A percentile compares a stretch with the other conserved stretches of the same genome.
Conservation (phyloP, 2,329 filamentous ascomycete genomes). For the Nemania sp. region DNA sequence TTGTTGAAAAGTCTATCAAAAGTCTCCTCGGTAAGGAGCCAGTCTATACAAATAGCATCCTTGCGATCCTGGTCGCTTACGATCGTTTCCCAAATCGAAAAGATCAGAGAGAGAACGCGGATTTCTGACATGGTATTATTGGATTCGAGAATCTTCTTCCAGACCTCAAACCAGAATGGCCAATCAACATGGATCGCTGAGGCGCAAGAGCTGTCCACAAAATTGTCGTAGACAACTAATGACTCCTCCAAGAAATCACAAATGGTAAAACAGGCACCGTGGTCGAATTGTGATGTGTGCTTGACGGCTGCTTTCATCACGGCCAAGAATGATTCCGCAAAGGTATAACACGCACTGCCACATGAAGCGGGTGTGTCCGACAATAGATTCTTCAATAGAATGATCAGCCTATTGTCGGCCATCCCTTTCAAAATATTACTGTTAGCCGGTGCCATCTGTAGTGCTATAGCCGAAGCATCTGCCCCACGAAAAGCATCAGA, state of each 20-base stretch:
- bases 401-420: slow-evolving; percentile 85
- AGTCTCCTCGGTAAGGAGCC: slow-evolving; percentile 73
- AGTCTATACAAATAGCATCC: slow-evolving; percentile 70
- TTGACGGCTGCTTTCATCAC: slow-evolving; percentile 75
- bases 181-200: slow-evolving; percentile 66
- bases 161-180: slow-evolving; percentile 84
- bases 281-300: slow-evolving; percentile 79
- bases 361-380: slow-evolving; percentile 50
- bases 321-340: slow-evolving; percentile 74
- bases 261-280: slow-evolving; percentile 83
- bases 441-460: slow-evolving; percentile 63
- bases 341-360: slow-evolving; percentile 63
- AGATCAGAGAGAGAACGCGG: slow-evolving; percentile 80
- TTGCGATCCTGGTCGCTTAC: slow-evolving; percentile 69
- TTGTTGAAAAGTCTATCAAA: slow-evolving; percentile 88
- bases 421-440: slow-evolving; percentile 75
- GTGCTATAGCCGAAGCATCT: slow-evolving; percentile 68
- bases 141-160: slow-evolving; percentile 76
- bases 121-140: slow-evolving; percentile 91
- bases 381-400: slow-evolving; percentile 80
- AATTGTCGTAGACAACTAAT: slow-evolving; percentile 63
- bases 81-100: slow-evolving; percentile 76
- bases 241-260: slow-evolving; percentile 89
- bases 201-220: slow-evolving; percentile 47
- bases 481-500: slow-evolving; percentile 54